Evolutionary conservation across 345 rosid genomes (phyloP).

Genomic region (Psidium friedrichsthalianum): DNA sequence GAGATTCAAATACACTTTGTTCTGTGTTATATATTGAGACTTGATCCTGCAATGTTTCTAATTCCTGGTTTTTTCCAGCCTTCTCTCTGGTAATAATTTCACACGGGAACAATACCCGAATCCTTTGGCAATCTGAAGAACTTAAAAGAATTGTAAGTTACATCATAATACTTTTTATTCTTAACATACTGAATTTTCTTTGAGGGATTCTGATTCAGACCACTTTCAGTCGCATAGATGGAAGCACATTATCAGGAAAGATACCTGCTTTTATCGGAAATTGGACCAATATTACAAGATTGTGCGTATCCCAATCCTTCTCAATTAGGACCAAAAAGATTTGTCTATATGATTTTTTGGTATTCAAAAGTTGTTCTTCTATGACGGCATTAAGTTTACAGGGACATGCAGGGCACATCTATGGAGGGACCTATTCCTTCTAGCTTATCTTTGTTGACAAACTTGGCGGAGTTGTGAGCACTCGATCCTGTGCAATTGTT

Average conservation of each 20-base stretch:
- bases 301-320: conserved; percentile 36
- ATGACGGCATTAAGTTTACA: conserved; percentile 5
- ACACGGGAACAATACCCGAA: conserved; percentile 57
- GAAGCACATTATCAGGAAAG: conserved; percentile 55
- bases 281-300: conserved; percentile 47
- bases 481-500: neutral
- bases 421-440: conserved; percentile 90
- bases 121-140: conserved; percentile 49
- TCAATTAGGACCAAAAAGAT: neutral
- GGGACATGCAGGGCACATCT: conserved; percentile 74
- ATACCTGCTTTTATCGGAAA: conserved; percentile 75
- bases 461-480: conserved; percentile 47
- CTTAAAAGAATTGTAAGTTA: conserved; percentile 67
- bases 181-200: neutral
- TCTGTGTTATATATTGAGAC: neutral
- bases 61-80: conserved; percentile 18
- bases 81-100: conserved; percentile 64
- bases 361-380: neutral
- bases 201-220: neutral
- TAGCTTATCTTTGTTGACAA: conserved; percentile 37
- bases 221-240: conserved; percentile 68
- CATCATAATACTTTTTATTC: neutral
- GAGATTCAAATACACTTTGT: neutral
- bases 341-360: neutral
- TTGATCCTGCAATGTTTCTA: neutral